Evolutionary conservation across 2,329 filamentous ascomycete species (phyloP).

Genomic region (Phaeophleospora eucalypticola): DNA sequence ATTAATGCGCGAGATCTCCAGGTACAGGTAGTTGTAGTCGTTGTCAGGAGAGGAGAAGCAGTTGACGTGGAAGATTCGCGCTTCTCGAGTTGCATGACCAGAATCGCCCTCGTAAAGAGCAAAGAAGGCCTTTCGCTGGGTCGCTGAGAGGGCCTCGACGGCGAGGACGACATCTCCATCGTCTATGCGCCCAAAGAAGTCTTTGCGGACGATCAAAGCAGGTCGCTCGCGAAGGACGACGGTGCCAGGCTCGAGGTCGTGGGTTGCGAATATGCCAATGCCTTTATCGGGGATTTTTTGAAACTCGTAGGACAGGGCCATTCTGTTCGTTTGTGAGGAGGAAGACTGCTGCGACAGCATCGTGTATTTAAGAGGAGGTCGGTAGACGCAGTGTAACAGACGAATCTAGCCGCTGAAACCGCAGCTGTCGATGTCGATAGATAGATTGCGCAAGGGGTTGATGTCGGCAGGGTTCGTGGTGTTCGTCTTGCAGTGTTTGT

Average conservation of each 20-base stretch:
- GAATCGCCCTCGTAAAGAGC: slow-evolving; percentile 1
- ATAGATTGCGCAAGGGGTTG: too few species aligned
- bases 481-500: too few species aligned
- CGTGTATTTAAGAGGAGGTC: not conserved
- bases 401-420: too few species aligned
- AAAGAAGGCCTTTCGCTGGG: not conserved
- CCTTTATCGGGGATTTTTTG: not conserved
- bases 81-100: not conserved
- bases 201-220: not conserved
- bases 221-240: not conserved
- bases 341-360: not conserved
- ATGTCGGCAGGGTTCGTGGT: too few species aligned
- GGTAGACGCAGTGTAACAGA: not conserved
- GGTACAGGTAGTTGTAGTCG: not conserved
- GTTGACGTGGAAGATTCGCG: slow-evolving; percentile 4
- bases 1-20: slow-evolving; percentile 1
- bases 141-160: not conserved
- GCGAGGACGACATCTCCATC: not conserved
- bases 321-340: not conserved
- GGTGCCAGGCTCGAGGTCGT: not conserved
- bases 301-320: not conserved
- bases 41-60: not conserved
- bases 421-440: too few species aligned
- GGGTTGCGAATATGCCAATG: slow-evolving; percentile 1
- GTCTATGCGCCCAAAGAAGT: not conserved